Base-by-base conservation (phyloP, 257 asterid species). In the Nicotiana tomentosiformis region DNA sequence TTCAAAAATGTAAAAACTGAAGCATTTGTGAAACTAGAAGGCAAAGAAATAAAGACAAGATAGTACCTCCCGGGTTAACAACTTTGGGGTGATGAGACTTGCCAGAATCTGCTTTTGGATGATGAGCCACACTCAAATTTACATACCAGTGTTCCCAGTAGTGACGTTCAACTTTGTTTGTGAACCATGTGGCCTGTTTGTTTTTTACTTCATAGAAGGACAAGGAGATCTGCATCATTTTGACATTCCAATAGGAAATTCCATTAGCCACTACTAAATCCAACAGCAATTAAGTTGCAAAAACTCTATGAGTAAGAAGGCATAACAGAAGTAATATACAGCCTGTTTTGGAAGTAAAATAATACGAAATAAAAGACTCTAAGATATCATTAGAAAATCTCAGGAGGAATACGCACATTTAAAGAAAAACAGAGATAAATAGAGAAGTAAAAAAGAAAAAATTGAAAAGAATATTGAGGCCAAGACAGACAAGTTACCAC, bases 141-240 rank as follows among this genome's bases (percentile, higher is more conserved):
- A 96, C 88, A 83, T 91, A 92, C 98, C 99, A 94, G 17, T 93
- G 94, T 85, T 96, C 99, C 99, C 98, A 96, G 90, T 87, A 83
- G 65, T 86, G 94, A 83, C 92, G 98, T 90, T 96, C 98, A 84
- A 94, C 98, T 87, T 92, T 96, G 86, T 90, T 94, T 43, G 93
- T 86, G 88, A 96, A 96, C 99, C 99, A 94, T 60, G 97, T 87
- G 18, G 95, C 92, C 80, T 96, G 98, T 82, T 90, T 96, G 93
- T 93, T 94, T 86, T 94, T 94, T 1, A 90, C 92, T 88, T 96
- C 99, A 69, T 89, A 96, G 87, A 94, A 96, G 78, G 98, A 92
- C 81, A 96, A 82, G 66, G 96, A 93, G 86, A 96, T 91, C 98
- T 96, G 97, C 85, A 84, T 83, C 78, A 84, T 35, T 12, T 55